A percentile compares a stretch with the other conserved stretches of the same genome.
Conservation (phyloP, 768 basidiomycete genomes). For the Leccinum obscurum region DNA sequence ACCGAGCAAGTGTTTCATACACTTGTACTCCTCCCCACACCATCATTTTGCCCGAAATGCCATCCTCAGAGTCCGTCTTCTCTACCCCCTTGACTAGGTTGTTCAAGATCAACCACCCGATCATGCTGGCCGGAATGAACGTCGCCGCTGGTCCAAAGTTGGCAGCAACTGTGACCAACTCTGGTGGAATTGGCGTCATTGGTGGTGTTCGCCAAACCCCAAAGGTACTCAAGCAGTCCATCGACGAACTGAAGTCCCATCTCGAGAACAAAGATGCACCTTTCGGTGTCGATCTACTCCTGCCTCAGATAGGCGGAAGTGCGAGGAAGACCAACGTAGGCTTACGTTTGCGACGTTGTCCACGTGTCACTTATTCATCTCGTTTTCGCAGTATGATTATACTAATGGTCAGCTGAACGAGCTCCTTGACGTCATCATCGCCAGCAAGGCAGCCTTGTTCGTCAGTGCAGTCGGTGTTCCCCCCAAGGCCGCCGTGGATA, state of each 20-base stretch:
- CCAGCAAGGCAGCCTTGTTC: conserved; percentile 70
- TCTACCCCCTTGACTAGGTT: conserved; percentile 72
- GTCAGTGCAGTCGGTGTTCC: conserved; percentile 87
- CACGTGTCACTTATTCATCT: background rate
- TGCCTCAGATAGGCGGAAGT: conserved; percentile 79
- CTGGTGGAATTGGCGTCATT: conserved; percentile 87
- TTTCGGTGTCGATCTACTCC: conserved; percentile 79
- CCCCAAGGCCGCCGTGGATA: conserved; percentile 79
- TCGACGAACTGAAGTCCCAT: conserved; percentile 71
- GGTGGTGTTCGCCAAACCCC: conserved; percentile 78
- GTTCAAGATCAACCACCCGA: conserved; percentile 79
- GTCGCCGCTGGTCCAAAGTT: conserved; percentile 83
- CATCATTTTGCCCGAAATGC: conserved; percentile 44
- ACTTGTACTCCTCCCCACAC: background rate
- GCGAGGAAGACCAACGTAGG: conserved; percentile 81
- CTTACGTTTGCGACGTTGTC: background rate
- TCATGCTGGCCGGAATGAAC: conserved; percentile 84
- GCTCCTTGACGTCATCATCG: conserved; percentile 77
- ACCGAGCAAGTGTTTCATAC: background rate
- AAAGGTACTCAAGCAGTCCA: conserved; percentile 63
- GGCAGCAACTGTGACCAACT: conserved; percentile 90
- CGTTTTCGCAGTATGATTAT: conserved; percentile 56
- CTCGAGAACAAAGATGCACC: conserved; percentile 76
- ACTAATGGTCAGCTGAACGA: conserved; percentile 75
- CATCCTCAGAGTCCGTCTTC: conserved; percentile 64